Base-by-base conservation (phyloP, 2,329 filamentous ascomycete species). In the Incumbomyces delicatus region DNA sequence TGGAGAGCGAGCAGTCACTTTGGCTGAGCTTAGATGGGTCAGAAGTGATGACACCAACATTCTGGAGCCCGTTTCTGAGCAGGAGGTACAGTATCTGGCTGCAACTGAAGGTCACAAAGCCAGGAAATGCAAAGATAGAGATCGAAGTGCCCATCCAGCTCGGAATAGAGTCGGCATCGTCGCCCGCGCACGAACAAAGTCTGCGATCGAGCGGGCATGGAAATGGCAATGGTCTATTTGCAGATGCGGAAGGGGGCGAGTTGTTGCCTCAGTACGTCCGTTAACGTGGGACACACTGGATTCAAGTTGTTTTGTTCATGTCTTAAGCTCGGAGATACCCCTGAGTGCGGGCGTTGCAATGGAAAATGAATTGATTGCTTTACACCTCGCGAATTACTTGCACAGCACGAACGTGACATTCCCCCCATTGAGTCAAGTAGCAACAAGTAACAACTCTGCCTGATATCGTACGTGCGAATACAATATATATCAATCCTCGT, bases 1-100 rank as follows among this genome's bases (percentile, higher is more conserved):
- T 44, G 6, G 41, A 35, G 14, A 44, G 41, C n/a, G 41, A 44
- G 31, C 41, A 44, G 32, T 44, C 41, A 14, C 27, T 44, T 12
- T 44, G 41, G 30, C 20, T 44, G 14, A 44, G 7, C n/a, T 35
- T 44, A 16, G 30, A 29, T 35, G 30, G 17, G 22, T 17, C 41
- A 3, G 41, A 44, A 44, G 41, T 44, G 12, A 35, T 44, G 30
- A 44, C 41, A 7, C 41, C 41, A n/a, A 44, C 41, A 20, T 44
- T 44, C 17, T 44, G 41, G 41, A 34, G 30, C 14, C 41, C 41
- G n/a, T 44, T 44, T 36, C 20, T 44, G 16, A 34, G 30, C n/a
- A n/a, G 41, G n/a, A 16, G 41, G 22, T 44, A 44, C 17, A 44
- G 41, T 30, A 35, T 44, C 35, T 27, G 30, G 20, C 8, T 44